Conservation (phyloP, 1,284 basidiomycete genomes). For the Sporisorium iseilematis-ciliati region DNA sequence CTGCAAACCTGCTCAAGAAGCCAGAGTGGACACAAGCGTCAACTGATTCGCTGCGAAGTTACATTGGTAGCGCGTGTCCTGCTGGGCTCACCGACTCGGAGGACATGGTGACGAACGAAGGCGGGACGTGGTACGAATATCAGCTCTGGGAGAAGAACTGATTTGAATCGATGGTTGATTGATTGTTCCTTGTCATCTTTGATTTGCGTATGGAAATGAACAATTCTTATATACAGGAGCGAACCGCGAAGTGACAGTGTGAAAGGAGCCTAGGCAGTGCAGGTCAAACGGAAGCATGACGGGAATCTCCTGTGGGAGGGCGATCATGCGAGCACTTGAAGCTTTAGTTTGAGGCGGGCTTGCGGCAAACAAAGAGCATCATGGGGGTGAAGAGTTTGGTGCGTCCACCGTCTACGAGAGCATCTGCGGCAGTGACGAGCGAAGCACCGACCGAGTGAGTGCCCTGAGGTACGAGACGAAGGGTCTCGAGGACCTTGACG, state of each 20-base stretch:
- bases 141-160: slow-evolving; percentile 46
- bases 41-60: slow-evolving; percentile 15
- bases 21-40: slow-evolving; percentile 35
- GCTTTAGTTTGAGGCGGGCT: slow-evolving; percentile 27
- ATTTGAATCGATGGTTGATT: slow-evolving; percentile 8
- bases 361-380: slow-evolving; percentile 61
- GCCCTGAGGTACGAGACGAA: slow-evolving; percentile 89
- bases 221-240: slow-evolving; percentile 8
- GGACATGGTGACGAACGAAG: slow-evolving; percentile 37
- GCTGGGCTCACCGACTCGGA: slow-evolving; percentile 9
- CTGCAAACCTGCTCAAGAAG: slow-evolving; percentile 7
- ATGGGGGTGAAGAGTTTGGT: slow-evolving; percentile 77
- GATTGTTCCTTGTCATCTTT: background rate
- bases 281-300: background rate
- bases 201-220: background rate
- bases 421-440: slow-evolving; percentile 83
- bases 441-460: slow-evolving; percentile 91
- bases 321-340: too few relatives aligned
- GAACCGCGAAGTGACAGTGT: slow-evolving; percentile 32
- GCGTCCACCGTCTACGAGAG: slow-evolving; percentile 86
- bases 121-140: slow-evolving; percentile 40
- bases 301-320: background rate
- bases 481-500: slow-evolving; percentile 81
- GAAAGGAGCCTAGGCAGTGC: background rate
- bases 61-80: slow-evolving; percentile 32